Evolutionary conservation across 108 stramenopile species (phyloP), one percentile per base, ranked within the genome.

Genomic region (Skeletonema tropicum): DNA sequence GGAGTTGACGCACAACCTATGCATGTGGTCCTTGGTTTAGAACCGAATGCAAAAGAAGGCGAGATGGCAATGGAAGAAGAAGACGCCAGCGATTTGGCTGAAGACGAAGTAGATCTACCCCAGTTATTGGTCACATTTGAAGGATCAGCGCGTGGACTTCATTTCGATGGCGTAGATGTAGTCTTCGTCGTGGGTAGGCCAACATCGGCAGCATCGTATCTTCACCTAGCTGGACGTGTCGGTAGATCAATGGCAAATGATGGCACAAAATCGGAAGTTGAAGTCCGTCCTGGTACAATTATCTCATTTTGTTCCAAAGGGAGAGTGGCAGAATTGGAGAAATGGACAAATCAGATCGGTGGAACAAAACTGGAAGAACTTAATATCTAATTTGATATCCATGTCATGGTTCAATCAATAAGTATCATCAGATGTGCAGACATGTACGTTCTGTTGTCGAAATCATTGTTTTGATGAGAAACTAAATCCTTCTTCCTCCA

Each of bases 201-300:
- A 0, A 63, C 71, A 39, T 83, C 86, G 2, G 85, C 86, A 33
- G 88, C 89, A 31, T 90, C 89, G 21, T 92, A 92, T 61, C 83
- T 90, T 26, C 91, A 92, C 68, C 66, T 92, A n/a, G 85, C 91
- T 3, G 91, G 91, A 11, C 83, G 91, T 15, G 88, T 90, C 3
- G 91, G 91, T 9, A 82, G 91, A 33, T 73, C 83, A 33, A 66
- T 79, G 30, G 41, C 86, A 3, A 19, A 64, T 21, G 41, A 11
- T 3, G 70, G 31, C n/a, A 17, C 26, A 46, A 39, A 32, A 33
- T 69, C 17, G 4, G 66, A 73, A 30, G 83, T 84, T 23, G 80
- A 83, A n/a, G 45, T 84, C 31, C 55, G 62, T 17, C 85, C 85
- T 0, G 87, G 87, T 14, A 84, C 73, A n/a, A 68, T 88, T 25